Conservation (phyloP, 2,329 filamentous ascomycete genomes). For the Colletotrichum agaves region DNA sequence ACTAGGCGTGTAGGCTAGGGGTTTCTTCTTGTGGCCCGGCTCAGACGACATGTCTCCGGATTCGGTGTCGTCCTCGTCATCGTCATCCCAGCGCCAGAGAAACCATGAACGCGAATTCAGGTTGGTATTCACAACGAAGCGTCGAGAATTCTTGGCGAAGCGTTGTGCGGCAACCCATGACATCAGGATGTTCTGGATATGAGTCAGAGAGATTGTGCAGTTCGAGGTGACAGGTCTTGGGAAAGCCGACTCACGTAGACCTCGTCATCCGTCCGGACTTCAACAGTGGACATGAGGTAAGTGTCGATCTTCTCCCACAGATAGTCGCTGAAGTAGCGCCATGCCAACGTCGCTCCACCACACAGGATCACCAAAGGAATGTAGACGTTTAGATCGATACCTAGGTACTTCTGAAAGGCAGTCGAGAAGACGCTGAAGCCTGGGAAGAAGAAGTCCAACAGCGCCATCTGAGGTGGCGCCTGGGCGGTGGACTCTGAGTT, state of each 20-base stretch:
- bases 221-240: too few species aligned
- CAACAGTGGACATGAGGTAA: constrained; percentile 73
- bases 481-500: constrained; percentile 9
- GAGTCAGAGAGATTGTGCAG: too few species aligned
- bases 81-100: constrained; percentile 56
- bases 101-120: constrained; percentile 64
- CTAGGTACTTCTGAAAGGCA: constrained; percentile 64
- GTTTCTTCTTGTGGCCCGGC: constrained; percentile 54
- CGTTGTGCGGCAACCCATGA: constrained; percentile 72
- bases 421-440: constrained; percentile 70
- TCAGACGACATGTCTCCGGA: constrained; percentile 39
- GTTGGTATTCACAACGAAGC: constrained; percentile 73
- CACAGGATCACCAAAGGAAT: constrained; percentile 66
- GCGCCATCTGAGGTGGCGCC: constrained; percentile 52
- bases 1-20: constrained; percentile 72
- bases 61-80: constrained; percentile 59
- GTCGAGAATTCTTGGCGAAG: constrained; percentile 68
- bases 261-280: constrained; percentile 76
- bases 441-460: constrained; percentile 73
- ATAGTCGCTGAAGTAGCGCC: constrained; percentile 63
- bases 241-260: constrained; percentile 58
- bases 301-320: constrained; percentile 59
- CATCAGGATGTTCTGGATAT: constrained; percentile 69
- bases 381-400: constrained; percentile 72
- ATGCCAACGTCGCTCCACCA: constrained; percentile 60